phyloP scores from a whole-genome alignment of 1,139 yeast species.

The Zygoascus meyerae region DNA sequence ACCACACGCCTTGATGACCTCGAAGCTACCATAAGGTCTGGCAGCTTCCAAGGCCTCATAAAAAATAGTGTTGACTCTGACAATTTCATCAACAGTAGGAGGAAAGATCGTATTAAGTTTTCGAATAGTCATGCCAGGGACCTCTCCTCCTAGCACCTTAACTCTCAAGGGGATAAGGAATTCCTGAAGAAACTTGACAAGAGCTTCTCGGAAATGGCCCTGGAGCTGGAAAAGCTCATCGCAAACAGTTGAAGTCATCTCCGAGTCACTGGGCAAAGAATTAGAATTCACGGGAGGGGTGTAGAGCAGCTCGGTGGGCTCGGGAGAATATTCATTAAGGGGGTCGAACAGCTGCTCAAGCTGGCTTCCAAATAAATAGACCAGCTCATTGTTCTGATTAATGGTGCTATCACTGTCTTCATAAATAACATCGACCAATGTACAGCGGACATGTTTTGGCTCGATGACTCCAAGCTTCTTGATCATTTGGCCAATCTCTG shows the following conservation, averaged over 20 bases:
- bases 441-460: constrained; percentile 48
- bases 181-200: constrained; percentile 70
- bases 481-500: constrained; percentile 50
- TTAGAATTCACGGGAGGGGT: constrained; percentile 39
- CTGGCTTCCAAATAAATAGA: constrained; percentile 73
- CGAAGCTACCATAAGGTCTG: constrained; percentile 60
- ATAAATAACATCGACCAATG: constrained; percentile 70
- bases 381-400: constrained; percentile 69
- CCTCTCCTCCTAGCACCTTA: constrained; percentile 52
- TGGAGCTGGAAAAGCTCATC: constrained; percentile 66
- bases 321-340: constrained; percentile 84
- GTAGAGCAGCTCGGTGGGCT: constrained; percentile 66
- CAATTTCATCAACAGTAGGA: constrained; percentile 90
- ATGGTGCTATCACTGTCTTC: constrained; percentile 45
- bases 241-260: constrained; percentile 43
- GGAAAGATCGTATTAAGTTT: constrained; percentile 77
- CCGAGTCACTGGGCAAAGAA: constrained; percentile 21
- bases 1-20: constrained; percentile 72
- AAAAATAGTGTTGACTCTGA: constrained; percentile 79
- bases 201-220: constrained; percentile 61
- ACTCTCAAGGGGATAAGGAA: constrained; percentile 75
- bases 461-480: constrained; percentile 55
- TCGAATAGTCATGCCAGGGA: constrained; percentile 46
- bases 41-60: constrained; percentile 71
- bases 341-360: constrained; percentile 87